Evolutionary conservation across 2,329 filamentous ascomycete species (phyloP).

Genomic region (Fonsecaea pedrosoi): DNA sequence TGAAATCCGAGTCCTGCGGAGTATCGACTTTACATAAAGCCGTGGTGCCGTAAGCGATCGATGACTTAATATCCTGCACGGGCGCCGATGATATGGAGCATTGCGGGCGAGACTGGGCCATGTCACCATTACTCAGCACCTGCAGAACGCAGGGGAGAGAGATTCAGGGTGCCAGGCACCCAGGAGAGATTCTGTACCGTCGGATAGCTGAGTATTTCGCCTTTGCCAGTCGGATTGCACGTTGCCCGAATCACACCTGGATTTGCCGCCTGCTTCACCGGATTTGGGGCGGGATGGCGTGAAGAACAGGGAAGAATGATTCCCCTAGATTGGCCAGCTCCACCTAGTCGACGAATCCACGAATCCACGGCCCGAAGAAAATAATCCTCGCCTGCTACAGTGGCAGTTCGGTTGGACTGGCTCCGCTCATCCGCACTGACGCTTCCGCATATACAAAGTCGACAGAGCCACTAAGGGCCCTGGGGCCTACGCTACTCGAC

Average conservation of each 20-base stretch:
- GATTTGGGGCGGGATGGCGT: neutral
- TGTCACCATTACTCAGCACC: constrained; percentile 3
- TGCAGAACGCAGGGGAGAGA: neutral
- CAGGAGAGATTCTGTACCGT: neutral
- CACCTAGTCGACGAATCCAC: neutral
- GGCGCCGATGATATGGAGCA: neutral
- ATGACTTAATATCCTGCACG: neutral
- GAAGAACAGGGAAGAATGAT: constrained; percentile 2
- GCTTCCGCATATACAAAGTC: neutral
- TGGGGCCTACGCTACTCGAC: neutral
- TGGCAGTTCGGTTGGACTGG: neutral
- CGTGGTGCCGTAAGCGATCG: neutral
- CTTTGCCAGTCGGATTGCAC: neutral
- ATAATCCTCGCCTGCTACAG: neutral
- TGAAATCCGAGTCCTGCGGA: constrained; percentile 15
- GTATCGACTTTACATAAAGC: constrained; percentile 7
- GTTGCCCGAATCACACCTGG: neutral
- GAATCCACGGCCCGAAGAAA: neutral
- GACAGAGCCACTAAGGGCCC: neutral
- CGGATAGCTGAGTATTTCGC: neutral
- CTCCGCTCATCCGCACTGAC: constrained; percentile 3
- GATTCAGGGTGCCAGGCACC: neutral
- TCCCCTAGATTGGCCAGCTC: neutral
- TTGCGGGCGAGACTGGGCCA: neutral
- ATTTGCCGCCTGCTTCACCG: neutral